Evolutionary conservation across 257 asterid species (phyloP), one percentile per base, ranked within the genome.

Genomic region (Mitragyna speciosa): DNA sequence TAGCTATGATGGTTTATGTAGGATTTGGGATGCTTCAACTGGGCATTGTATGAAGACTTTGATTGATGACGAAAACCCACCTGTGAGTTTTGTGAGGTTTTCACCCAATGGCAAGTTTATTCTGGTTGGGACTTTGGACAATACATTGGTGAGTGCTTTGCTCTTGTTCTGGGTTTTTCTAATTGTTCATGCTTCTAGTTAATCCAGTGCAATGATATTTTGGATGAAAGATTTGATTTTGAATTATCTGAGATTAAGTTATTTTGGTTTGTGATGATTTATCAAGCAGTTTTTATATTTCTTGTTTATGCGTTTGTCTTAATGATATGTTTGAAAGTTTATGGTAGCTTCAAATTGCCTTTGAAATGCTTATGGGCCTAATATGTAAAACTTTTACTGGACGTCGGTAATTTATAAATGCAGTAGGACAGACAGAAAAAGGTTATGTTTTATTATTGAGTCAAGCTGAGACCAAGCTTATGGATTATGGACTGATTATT

Each of bases 11-110:
- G 99, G 99, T 78, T 86, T 96, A 75, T 96, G 99, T 80, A 88
- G 98, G 92, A 90, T 96, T 83, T 94, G 99, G 99, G 97, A 96
- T 86, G 92, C 97, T 76, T 87, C 97, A 19, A 96, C 99, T 39
- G 98, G 99, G 59, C 97, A 92, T 85, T 96, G 99, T 88, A 78
- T 92, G 82, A 96, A 96, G 94, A 96, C 99, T 61, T 82, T 96
- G 78, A 90, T 94, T 72, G 97, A 96, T 72, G 99, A 96, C 67
- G 99, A 96, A 82, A 94, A 91, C 52, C 99, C 99, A 17, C 97
- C 98, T 12, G 98, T 96, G 83, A 94, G 97, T 85, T 96, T 92
- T 48, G 99, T 87, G 75, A 96, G 92, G 90, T 94, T 96, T 81
- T 94, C 98, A 4, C 97, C 98, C 22, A 96, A 96, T 80, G 97